Conservation (phyloP, 345 rosid species). For the Rhizophora apiculata region DNA sequence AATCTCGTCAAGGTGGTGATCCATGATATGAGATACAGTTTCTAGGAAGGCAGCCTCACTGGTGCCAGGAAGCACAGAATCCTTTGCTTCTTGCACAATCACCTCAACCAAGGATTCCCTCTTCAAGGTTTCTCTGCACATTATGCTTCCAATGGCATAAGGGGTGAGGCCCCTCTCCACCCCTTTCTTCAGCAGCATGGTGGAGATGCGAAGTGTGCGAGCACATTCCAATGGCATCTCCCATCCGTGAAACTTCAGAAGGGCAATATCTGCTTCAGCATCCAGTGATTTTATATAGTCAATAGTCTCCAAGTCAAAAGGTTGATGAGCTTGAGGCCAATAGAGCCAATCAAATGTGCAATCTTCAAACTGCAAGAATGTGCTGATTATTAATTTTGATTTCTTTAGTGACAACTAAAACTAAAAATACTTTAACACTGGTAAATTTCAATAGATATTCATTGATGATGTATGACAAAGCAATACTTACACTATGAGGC, state of each 20-base stretch:
- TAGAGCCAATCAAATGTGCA: conserved; percentile 49
- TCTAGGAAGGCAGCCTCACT: conserved; percentile 39
- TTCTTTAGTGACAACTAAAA: background rate
- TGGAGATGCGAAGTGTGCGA: conserved; percentile 32
- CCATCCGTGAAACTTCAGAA: conserved; percentile 42
- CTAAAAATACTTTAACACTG: no score
- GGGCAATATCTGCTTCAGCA: conserved; percentile 42
- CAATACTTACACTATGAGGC: conserved; percentile 41
- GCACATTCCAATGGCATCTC: conserved; percentile 29
- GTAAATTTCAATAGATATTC: background rate
- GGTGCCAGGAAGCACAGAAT: conserved; percentile 33
- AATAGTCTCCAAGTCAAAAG: conserved; percentile 31
- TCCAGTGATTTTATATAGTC: conserved; percentile 39
- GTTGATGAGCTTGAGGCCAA: conserved; percentile 50
- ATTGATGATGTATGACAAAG: background rate
- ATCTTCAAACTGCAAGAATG: conserved; percentile 36
- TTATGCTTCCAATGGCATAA: conserved; percentile 36
- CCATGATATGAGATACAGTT: conserved; percentile 35
- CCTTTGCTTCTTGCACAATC: conserved; percentile 37
- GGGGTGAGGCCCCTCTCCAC: conserved; percentile 40
- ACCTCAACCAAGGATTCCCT: conserved; percentile 34
- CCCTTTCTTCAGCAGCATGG: conserved; percentile 48
- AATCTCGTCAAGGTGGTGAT: conserved; percentile 27
- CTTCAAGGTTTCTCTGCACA: conserved; percentile 43
- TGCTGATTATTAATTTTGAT: background rate